Evolutionary conservation across 2,329 filamentous ascomycete species (phyloP), one percentile per base, ranked within the genome.

Genomic region (Penicillium expansum): DNA sequence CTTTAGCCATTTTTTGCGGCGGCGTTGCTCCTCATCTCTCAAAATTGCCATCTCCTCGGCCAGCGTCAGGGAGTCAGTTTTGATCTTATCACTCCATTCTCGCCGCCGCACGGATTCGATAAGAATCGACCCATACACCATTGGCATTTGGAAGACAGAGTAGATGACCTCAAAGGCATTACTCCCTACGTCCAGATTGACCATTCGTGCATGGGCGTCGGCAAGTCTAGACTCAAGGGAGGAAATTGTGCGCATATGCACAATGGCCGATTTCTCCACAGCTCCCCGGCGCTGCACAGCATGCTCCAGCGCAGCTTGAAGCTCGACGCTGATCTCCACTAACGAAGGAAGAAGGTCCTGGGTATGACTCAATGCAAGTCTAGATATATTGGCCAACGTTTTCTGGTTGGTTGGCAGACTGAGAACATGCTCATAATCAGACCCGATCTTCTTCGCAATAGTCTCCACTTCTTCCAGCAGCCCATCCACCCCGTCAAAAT

Each of bases 11-110:
- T 90, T 95, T 67, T 89, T 90, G 44, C 94, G 84, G 50, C 94
- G 83, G 66, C 93, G 92, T 49, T 90, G 84, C 71, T 99, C 94
- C 73, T 97, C 94, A 59, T 97, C 92, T 68, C 94, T 91, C 62
- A 95, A 93, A 0, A 90, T 80, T 1, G 92, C 91, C 83, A 97
- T 91, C 70, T 97, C 93, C 71, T 97, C 95, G 27, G 92, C 91
- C 27, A 99, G 78, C 0, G 89, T 91, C 2, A 90, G 87, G 0
- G 93, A 94, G 67, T 97, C 94, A 2, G 85, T 83, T 70, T 89
- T 91, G 73, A 97, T 88, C 74, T 96, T 96, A 51, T 96, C 91
- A 13, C 85, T 86, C 92, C 94, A 99, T 75, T 97, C 92, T 33
- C 87, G 87, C 22, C 94, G 87, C 56, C 90, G 85, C 39, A 97